Conservation (phyloP, 345 rosid species). For the Turritis glabra region DNA sequence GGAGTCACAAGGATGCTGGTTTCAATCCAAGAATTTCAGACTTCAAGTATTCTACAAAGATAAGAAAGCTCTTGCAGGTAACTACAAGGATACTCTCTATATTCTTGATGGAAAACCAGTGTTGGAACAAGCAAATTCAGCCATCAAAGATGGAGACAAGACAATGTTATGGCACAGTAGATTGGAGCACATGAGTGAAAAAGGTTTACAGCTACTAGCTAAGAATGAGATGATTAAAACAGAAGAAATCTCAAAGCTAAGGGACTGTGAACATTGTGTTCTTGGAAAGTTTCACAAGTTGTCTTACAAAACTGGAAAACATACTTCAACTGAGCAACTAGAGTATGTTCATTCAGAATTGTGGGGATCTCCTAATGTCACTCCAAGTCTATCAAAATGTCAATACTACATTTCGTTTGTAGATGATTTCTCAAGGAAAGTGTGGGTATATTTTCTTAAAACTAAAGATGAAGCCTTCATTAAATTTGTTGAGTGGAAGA, state of each 20-base stretch:
- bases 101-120: neutral
- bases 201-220: neutral
- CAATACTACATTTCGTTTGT: neutral
- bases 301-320: neutral
- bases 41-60: neutral
- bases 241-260: neutral
- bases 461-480: neutral
- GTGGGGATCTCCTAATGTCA: neutral
- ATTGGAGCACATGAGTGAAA: neutral
- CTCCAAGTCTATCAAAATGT: neutral
- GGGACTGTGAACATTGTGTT: neutral
- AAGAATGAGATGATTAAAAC: neutral
- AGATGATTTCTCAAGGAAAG: neutral
- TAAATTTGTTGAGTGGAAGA: neutral
- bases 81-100: neutral
- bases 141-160: neutral
- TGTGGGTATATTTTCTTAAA: neutral
- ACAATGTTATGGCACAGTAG: neutral
- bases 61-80: neutral
- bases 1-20: neutral
- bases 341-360: neutral
- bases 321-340: neutral
- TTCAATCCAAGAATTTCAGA: neutral
- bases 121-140: neutral
- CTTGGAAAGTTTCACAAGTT: neutral